Base-by-base conservation (phyloP, 106 monocot genomes). In the Ottelia alismoides region DNA sequence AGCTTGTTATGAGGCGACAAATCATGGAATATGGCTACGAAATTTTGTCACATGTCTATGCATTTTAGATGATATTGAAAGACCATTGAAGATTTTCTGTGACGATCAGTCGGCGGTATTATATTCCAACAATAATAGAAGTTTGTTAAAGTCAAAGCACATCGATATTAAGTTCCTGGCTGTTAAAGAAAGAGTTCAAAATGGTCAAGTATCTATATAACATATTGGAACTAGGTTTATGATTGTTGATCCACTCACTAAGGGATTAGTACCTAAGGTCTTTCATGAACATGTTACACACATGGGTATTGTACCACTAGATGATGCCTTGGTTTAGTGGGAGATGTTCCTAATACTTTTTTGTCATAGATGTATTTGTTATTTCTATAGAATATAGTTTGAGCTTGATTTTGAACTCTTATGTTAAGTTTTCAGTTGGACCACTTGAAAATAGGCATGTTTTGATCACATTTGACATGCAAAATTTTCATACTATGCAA, bases 101-200 rank as follows among this genome's bases (percentile, higher is more conserved):
- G n/a, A n/a, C n/a, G n/a, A n/a, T n/a, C n/a, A n/a, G n/a, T n/a
- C 47, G 20, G 47, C 18, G 6, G 49, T 16, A 4, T 2, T 50
- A 20, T 50, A 19, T 22, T 50, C 49, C 19, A 50, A 50, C 49
- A 50, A 50, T 16, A 50, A 50, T 20, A 50, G 49, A 16, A 50
- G 49, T 16, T 50, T 16, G 14, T 19, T 7, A 50, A 50, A 50
- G 49, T 18, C 49, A 50, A 22, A 19, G n/a, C 21, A 18, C n/a
- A n/a, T n/a, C n/a, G n/a, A n/a, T n/a, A n/a, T n/a, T n/a, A n/a
- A n/a, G n/a, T n/a, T n/a, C n/a, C n/a, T n/a, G n/a, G n/a, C n/a
- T n/a, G n/a, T n/a, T n/a, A n/a, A n/a, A n/a, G n/a, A n/a, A n/a
- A n/a, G n/a, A n/a, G n/a, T n/a, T n/a, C n/a, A n/a, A n/a, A n/a